Evolutionary conservation across 164 flowering plant genomes (phyloP).

Genomic region (Vitis rupestris): DNA sequence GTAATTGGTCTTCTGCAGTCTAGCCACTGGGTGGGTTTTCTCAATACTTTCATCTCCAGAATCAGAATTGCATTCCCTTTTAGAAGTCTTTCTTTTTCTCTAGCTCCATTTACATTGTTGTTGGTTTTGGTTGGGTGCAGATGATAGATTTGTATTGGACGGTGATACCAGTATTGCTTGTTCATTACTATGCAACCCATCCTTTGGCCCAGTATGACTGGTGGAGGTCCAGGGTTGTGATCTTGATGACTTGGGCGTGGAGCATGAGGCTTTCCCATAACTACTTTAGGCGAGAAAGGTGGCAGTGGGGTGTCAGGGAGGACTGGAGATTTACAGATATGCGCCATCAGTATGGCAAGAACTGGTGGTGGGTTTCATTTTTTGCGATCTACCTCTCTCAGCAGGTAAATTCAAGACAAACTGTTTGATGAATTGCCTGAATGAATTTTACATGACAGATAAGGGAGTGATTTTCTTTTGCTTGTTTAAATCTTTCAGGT

Average conservation of each 20-base stretch:
- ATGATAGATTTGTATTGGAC: conserved; percentile 96
- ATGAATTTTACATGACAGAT: not conserved
- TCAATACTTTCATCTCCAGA: too few relatives aligned
- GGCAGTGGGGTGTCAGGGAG: conserved; percentile 89
- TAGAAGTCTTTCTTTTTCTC: not conserved
- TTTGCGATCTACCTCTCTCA: conserved; percentile 75
- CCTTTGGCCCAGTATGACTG: conserved; percentile 48
- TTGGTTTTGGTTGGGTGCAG: conserved; percentile 40
- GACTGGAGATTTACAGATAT: conserved; percentile 91
- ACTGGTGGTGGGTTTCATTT: conserved; percentile 96
- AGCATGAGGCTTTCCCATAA: conserved; percentile 75
- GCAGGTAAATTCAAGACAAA: conserved; percentile 43
- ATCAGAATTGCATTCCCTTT: not conserved
- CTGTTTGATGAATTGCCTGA: conserved; percentile 25
- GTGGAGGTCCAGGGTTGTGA: conserved; percentile 60
- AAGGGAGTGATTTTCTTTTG: not conserved
- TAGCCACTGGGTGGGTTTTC: conserved; percentile 72
- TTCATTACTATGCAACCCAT: conserved; percentile 70
- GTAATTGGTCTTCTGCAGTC: conserved; percentile 63
- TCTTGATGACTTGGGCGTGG: conserved; percentile 82
- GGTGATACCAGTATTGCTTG: conserved; percentile 83
- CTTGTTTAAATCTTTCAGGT: conserved; percentile 40
- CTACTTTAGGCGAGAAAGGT: conserved; percentile 84
- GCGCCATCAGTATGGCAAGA: conserved; percentile 61
- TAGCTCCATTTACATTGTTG: not conserved